Conservation (phyloP, 306 rosid species). For the Dalbergia cochinchinensis region DNA sequence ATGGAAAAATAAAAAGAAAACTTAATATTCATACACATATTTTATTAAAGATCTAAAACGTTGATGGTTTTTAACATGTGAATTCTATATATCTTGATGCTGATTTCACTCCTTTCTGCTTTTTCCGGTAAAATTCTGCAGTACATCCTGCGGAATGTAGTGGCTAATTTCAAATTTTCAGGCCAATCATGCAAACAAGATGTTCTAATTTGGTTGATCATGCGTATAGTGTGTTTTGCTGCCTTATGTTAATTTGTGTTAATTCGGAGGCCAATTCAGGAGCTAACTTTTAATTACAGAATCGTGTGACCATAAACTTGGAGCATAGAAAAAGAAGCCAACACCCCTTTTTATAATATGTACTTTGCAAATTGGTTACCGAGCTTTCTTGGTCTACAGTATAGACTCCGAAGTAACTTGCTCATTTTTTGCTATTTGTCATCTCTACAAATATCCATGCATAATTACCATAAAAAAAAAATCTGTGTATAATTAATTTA, state of each 20-base stretch:
- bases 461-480: neutral
- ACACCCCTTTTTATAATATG: neutral
- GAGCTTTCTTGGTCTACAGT: slow-evolving; percentile 6
- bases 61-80: no score
- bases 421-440: slow-evolving; percentile 11
- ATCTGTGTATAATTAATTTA: neutral
- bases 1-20: no score
- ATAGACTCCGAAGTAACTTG: slow-evolving; percentile 21
- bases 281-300: neutral
- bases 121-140: neutral
- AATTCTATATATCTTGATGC: no score
- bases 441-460: slow-evolving; percentile 14
- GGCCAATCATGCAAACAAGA: slow-evolving; percentile 24
- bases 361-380: slow-evolving; percentile 26
- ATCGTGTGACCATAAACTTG: neutral
- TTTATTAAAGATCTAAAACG: no score
- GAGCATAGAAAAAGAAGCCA: slow-evolving; percentile 34
- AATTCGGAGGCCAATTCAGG: neutral
- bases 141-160: neutral
- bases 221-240: slow-evolving; percentile 11
- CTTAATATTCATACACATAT: no score
- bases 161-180: neutral
- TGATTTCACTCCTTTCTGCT: neutral
- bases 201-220: slow-evolving; percentile 41
- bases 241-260: neutral